Evolutionary conservation across 257 asterid genomes (phyloP), one percentile per base, ranked within the genome.

Genomic region (Rubia yunnanensis): DNA sequence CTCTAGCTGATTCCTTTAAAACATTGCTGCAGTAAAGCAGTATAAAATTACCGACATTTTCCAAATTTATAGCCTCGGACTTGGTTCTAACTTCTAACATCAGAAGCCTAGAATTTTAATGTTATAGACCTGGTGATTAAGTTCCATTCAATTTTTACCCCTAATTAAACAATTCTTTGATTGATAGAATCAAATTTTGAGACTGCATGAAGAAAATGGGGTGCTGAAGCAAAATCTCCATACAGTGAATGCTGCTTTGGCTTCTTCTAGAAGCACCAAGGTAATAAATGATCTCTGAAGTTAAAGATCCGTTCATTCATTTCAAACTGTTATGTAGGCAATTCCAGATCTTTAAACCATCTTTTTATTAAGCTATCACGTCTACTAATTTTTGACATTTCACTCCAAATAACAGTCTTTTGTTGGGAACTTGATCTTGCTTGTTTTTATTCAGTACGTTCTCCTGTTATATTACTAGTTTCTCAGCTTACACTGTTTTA

Each of bases 151-250:
- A 48, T 7, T 48, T 7, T 28, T 4, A n/a, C 35, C 48, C 20
- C 31, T 46, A 57, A 17, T 24, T 26, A 56, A 58, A 57, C 65
- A 5, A 70, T 68, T 41, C 55, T 70, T 49, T 44, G 20, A 14
- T 62, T 72, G 32, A 73, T 90, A 94, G 99, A 95, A 86, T 72
- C 94, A 77, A 69, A 72, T 94, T 77, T 75, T 72, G 56, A 86
- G 80, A 77, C 69, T 94, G 82, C 69, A 66, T 73, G 89, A 84
- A 81, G 99, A 90, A 86, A 94, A 88, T 73, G 83, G 87, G 73
- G 79, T 86, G 1, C 76, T 94, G 77, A 94, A 94, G 75, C 89
- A 82, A 76, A 85, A 84, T 78, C 80, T 83, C 56, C 80, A 78
- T 59, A 62, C 78, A 35, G 74, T 83, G 31, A 89, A 81, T 80